These are phyloP conservation scores for Vanilla planifolia DNA, from an alignment of 106 monocot genomes.

Conservation along the genomic window DNA sequence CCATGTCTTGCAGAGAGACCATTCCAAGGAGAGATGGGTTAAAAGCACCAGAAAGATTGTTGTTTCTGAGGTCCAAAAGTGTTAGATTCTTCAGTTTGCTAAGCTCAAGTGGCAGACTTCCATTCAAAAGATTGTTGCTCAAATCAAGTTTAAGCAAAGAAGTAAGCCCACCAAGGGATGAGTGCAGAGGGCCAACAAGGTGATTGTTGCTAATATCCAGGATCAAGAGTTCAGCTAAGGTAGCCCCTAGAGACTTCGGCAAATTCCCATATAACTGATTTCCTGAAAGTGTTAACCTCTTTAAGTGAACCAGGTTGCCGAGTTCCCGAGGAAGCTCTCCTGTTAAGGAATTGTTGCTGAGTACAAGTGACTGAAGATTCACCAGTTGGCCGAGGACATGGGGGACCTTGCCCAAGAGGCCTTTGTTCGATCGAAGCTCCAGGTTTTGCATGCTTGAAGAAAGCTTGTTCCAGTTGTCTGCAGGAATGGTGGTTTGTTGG, in stretches of 20 bases:
- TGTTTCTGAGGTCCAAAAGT: slow-evolving; percentile 47
- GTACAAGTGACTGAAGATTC: slow-evolving; percentile 39
- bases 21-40: slow-evolving; percentile 22
- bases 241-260: slow-evolving; percentile 24
- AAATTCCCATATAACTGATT: slow-evolving; percentile 38
- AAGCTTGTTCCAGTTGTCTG: slow-evolving; percentile 26
- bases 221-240: slow-evolving; percentile 43
- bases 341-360: slow-evolving; percentile 33
- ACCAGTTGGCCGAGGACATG: slow-evolving; percentile 20
- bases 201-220: slow-evolving; percentile 53
- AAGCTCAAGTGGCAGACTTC: slow-evolving; percentile 30
- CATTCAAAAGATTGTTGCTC: slow-evolving; percentile 48
- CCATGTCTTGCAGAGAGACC: slow-evolving; percentile 39
- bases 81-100: slow-evolving; percentile 33
- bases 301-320: slow-evolving; percentile 23
- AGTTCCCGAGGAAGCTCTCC: slow-evolving; percentile 46
- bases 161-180: slow-evolving; percentile 25
- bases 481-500: slow-evolving; percentile 17
- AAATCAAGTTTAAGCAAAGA: slow-evolving; percentile 63
- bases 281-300: slow-evolving; percentile 28
- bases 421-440: slow-evolving; percentile 54
- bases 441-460: slow-evolving; percentile 34
- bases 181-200: slow-evolving; percentile 29
- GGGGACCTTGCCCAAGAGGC: slow-evolving; percentile 38
- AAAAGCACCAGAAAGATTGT: slow-evolving; percentile 33